phyloP scores from a whole-genome alignment of 495 filamentous ascomycete genomes.

The Podospora comata region DNA sequence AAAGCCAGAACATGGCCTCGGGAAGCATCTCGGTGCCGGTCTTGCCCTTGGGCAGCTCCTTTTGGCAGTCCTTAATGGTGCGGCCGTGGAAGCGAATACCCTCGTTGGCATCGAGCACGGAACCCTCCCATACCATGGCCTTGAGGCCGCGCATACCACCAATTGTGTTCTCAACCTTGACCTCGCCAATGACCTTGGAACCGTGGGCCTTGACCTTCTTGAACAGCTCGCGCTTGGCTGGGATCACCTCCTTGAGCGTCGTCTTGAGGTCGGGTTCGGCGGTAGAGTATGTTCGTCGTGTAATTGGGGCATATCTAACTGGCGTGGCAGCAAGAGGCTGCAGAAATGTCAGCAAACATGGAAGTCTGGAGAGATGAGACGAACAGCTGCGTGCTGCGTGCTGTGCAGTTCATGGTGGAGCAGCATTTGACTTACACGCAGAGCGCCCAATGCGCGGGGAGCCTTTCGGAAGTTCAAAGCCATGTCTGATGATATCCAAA shows the following conservation, averaged over 20 bases:
- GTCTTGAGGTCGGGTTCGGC: constrained; percentile 85
- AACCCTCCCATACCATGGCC: constrained; percentile 98
- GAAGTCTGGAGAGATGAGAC: neutral
- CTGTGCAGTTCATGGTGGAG: neutral
- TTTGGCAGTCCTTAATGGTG: constrained; percentile 97
- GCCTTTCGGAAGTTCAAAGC: constrained; percentile 29
- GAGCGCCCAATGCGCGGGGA: constrained; percentile 41
- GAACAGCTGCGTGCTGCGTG: too few relatives aligned
- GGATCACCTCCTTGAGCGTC: constrained; percentile 76
- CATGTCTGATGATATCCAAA: constrained; percentile 20
- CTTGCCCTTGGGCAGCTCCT: constrained; percentile 86
- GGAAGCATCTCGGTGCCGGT: constrained; percentile 98
- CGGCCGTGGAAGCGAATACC: constrained; percentile 97
- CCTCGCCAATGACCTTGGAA: constrained; percentile 81
- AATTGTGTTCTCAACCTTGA: constrained; percentile 89
- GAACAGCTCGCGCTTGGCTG: constrained; percentile 85
- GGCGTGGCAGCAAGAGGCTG: constrained; percentile 37
- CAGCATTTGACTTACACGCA: constrained; percentile 47
- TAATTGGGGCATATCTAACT: constrained; percentile 25
- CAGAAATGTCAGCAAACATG: neutral
- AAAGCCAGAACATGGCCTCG: constrained; percentile 99
- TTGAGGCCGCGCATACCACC: constrained; percentile 98
- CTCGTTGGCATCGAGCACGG: constrained; percentile 92
- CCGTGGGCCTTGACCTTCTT: constrained; percentile 85
- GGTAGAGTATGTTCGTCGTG: constrained; percentile 58